A percentile compares a stretch with the other conserved stretches of the same genome.
Conservation (phyloP, 495 filamentous ascomycete species). For the Stereocaulon alpinum region DNA sequence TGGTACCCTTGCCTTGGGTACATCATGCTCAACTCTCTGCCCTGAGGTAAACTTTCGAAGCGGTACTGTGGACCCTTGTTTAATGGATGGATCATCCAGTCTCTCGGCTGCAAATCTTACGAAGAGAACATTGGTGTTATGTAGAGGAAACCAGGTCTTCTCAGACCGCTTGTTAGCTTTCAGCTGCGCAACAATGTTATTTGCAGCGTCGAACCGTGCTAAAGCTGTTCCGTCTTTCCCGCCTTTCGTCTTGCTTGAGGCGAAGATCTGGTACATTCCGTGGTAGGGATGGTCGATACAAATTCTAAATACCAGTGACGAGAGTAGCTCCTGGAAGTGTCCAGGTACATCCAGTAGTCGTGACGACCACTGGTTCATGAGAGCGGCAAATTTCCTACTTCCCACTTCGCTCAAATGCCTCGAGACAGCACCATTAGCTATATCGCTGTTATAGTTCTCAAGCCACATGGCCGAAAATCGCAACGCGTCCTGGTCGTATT, state of each 20-base stretch:
- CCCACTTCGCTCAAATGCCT: slow-evolving; percentile 62
- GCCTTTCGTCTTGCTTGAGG: slow-evolving; percentile 55
- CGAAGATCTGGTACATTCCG: slow-evolving; percentile 90
- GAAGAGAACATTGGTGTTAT: slow-evolving; percentile 64
- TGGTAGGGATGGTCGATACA: slow-evolving; percentile 91
- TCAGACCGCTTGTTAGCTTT: slow-evolving; percentile 36
- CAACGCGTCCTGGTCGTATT: slow-evolving; percentile 78
- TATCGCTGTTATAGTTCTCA: slow-evolving; percentile 59
- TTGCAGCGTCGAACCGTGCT: slow-evolving; percentile 62
- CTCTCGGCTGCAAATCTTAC: slow-evolving; percentile 59
- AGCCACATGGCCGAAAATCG: slow-evolving; percentile 96
- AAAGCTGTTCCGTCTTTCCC: slow-evolving; percentile 61
- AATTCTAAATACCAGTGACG: slow-evolving; percentile 61
- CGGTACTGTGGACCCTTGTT: slow-evolving; percentile 51
- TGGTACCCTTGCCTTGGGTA: slow-evolving; percentile 50
- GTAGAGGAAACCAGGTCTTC: slow-evolving; percentile 53
- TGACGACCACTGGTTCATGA: slow-evolving; percentile 95
- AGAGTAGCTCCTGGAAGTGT: slow-evolving; percentile 67
- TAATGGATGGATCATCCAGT: slow-evolving; percentile 46
- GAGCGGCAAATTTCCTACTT: slow-evolving; percentile 78
- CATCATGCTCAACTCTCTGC: slow-evolving; percentile 44
- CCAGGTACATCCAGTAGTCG: slow-evolving; percentile 60
- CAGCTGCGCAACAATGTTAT: slow-evolving; percentile 50
- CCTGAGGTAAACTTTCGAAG: slow-evolving; percentile 51
- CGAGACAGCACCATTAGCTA: slow-evolving; percentile 66